Evolutionary conservation across 805 yeast species (phyloP).

Genomic region (Candida pseudofarinosa): DNA sequence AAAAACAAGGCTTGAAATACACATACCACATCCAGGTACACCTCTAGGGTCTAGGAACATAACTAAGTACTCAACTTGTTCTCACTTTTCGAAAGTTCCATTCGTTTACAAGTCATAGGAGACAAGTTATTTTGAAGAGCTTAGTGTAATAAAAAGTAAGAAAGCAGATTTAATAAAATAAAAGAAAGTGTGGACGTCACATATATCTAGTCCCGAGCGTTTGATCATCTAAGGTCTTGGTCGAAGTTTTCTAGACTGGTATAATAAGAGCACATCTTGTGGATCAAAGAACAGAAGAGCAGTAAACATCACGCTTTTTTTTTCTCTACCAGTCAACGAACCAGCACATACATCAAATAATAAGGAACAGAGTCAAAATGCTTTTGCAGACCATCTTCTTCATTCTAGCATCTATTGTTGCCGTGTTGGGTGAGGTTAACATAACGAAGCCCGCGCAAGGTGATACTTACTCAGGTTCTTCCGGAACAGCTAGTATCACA

Average conservation of each 20-base stretch:
- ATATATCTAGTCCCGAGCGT: neutral
- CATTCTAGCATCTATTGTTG: conserved; percentile 1
- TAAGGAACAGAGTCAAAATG: neutral
- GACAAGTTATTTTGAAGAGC: neutral
- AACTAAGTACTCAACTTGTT: neutral
- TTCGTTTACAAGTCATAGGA: neutral
- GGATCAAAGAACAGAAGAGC: neutral
- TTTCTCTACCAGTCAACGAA: neutral
- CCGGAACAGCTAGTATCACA: conserved; percentile 27
- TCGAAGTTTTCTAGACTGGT: neutral
- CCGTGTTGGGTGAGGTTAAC: conserved; percentile 45
- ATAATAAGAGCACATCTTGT: neutral
- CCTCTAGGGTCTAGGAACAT: neutral
- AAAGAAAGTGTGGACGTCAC: neutral
- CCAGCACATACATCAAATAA: neutral
- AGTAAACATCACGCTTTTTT: neutral
- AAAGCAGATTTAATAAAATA: neutral
- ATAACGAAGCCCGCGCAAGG: conserved; percentile 42
- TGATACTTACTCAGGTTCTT: conserved; percentile 33
- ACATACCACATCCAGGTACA: neutral
- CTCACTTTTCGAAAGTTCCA: neutral
- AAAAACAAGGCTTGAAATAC: neutral
- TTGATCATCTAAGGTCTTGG: neutral
- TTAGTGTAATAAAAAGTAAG: neutral
- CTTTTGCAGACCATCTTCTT: neutral